A percentile compares a stretch with the other conserved stretches of the same genome.
Conservation (phyloP, 2,329 filamentous ascomycete species). For the Cladosporium oxysporum region DNA sequence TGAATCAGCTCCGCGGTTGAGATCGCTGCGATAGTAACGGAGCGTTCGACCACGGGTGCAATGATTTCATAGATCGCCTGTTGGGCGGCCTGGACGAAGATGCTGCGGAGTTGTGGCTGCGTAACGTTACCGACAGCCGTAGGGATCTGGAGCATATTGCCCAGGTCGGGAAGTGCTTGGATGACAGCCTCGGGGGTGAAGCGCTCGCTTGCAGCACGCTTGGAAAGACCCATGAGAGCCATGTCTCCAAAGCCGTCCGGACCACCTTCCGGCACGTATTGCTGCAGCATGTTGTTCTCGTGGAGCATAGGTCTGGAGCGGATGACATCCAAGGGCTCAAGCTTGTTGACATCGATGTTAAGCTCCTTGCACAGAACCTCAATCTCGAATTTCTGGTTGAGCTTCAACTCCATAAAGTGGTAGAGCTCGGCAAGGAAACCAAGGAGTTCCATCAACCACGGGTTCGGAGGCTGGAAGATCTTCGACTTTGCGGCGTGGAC, state of each 20-base stretch:
- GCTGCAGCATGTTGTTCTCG: constrained; percentile 36
- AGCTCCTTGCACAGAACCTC: constrained; percentile 95
- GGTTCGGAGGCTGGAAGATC: constrained; percentile 92
- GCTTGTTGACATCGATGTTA: constrained; percentile 85
- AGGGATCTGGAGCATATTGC: constrained; percentile 76
- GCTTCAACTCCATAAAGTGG: constrained; percentile 85
- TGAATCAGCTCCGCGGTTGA: constrained; percentile 93
- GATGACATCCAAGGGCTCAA: constrained; percentile 85
- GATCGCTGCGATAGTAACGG: constrained; percentile 96
- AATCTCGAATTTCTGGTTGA: constrained; percentile 98
- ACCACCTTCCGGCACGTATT: constrained; percentile 48
- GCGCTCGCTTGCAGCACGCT: constrained; percentile 64
- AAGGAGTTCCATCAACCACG: constrained; percentile 97
- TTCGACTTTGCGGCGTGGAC: constrained; percentile 80
- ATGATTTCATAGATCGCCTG: constrained; percentile 95
- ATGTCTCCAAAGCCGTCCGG: constrained; percentile 82
- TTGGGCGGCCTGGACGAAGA: constrained; percentile 82
- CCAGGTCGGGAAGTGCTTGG: constrained; percentile 80
- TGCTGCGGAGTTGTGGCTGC: constrained; percentile 65
- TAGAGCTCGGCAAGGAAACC: constrained; percentile 90
- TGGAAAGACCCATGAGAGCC: constrained; percentile 66
- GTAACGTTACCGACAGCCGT: constrained; percentile 74
- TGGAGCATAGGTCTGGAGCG: constrained; percentile 62
- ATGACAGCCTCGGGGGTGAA: constrained; percentile 78
- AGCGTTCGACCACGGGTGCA: constrained; percentile 93